Conservation (phyloP, 2,329 filamentous ascomycete genomes). For the Sporothrix brunneoviolacea region DNA sequence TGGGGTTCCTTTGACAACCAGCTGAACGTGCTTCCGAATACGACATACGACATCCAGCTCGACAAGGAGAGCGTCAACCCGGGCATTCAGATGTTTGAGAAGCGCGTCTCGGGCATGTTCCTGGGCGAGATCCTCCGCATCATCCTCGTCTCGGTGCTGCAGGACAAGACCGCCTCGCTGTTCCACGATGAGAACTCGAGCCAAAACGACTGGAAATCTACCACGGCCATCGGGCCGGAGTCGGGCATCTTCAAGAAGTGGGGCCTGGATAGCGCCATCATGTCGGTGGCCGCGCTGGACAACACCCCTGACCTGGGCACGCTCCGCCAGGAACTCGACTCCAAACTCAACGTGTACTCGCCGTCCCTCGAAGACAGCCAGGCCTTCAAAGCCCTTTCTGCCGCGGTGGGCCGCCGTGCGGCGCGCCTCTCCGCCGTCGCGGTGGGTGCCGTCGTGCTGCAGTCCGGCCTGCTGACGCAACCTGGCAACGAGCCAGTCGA, state of each 20-base stretch:
- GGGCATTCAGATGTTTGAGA: slow-evolving; percentile 97
- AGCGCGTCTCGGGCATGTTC: slow-evolving; percentile 97
- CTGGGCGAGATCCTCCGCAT: slow-evolving; percentile 86
- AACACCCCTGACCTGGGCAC: slow-evolving; percentile 63
- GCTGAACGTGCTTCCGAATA: slow-evolving; percentile 79
- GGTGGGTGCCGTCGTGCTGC: slow-evolving; percentile 75
- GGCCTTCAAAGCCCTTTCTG: slow-evolving; percentile 76
- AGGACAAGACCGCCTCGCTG: slow-evolving; percentile 58
- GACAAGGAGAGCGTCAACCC: slow-evolving; percentile 82
- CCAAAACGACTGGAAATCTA: slow-evolving; percentile 62
- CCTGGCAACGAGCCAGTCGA: slow-evolving; percentile 67
- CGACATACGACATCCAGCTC: slow-evolving; percentile 71
- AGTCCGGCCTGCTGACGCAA: slow-evolving; percentile 64
- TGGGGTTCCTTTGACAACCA: slow-evolving; percentile 98
- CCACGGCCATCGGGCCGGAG: slow-evolving; percentile 58
- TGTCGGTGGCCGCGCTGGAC: slow-evolving; percentile 82
- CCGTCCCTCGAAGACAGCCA: slow-evolving; percentile 77
- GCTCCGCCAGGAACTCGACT: slow-evolving; percentile 72
- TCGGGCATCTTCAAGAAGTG: slow-evolving; percentile 71
- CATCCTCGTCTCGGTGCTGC: slow-evolving; percentile 64
- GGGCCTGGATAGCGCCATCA: slow-evolving; percentile 85
- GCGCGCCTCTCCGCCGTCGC: slow-evolving; percentile 83
- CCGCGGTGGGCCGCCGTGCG: slow-evolving; percentile 79
- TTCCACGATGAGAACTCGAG: slow-evolving; percentile 72
- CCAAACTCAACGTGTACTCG: slow-evolving; percentile 67